A percentile compares a stretch with the other conserved stretches of the same genome.
Conservation (phyloP, 331 rosid species). For the Telfairia occidentalis region DNA sequence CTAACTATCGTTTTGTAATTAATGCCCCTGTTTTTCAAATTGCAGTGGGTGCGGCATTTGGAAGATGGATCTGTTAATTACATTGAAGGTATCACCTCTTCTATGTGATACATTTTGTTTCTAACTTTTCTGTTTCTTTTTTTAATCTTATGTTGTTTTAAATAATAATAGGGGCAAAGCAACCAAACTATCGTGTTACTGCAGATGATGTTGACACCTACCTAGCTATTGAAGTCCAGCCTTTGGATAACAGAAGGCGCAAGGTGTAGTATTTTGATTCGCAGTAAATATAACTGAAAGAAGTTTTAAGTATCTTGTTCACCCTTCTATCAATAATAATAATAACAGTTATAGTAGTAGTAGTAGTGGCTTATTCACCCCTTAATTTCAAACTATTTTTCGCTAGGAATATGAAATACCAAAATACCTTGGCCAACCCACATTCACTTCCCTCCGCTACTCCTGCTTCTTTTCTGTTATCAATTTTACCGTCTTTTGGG, state of each 20-base stretch:
- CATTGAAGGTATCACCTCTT: conserved; percentile 57
- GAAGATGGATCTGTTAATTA: conserved; percentile 85
- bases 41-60: conserved; percentile 83
- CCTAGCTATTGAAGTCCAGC: conserved; percentile 93
- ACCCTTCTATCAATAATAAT: neutral
- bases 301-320: neutral
- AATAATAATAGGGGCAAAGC: conserved; percentile 65
- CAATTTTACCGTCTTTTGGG: neutral
- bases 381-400: neutral
- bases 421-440: neutral
- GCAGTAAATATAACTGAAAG: neutral
- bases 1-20: neutral
- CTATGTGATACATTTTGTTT: conserved; percentile 6
- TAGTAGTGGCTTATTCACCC: too few species aligned
- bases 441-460: neutral
- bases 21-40: conserved; percentile 11
- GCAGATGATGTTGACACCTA: conserved; percentile 81
- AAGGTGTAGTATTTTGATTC: conserved; percentile 38
- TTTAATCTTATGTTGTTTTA: conserved; percentile 20
- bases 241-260: conserved; percentile 85
- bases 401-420: neutral
- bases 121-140: too few species aligned
- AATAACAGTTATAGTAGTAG: too few species aligned
- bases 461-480: neutral
- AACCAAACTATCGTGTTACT: conserved; percentile 75